Conservation (phyloP, 805 yeast species). For the Monosporozyma yasuniensis region DNA sequence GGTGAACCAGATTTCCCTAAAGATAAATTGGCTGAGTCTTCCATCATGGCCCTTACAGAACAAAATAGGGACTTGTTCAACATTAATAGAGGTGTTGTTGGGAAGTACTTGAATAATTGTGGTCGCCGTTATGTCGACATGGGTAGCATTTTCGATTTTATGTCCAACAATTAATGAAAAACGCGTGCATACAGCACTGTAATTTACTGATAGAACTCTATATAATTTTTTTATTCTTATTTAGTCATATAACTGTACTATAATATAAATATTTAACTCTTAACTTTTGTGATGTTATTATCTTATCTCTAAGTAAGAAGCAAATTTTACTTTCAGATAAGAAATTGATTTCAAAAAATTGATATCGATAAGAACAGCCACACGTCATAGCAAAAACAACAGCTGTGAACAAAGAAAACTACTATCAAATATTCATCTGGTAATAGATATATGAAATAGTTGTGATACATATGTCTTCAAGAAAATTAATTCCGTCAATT, state of each 20-base stretch:
- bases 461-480: neutral
- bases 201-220: neutral
- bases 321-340: neutral
- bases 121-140: slow-evolving; percentile 87
- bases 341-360: neutral
- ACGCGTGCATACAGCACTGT: no score
- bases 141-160: slow-evolving; percentile 65
- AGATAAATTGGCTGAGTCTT: slow-evolving; percentile 35
- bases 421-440: neutral
- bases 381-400: neutral
- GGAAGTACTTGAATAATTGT: slow-evolving; percentile 66
- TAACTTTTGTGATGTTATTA: neutral
- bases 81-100: slow-evolving; percentile 47
- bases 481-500: neutral
- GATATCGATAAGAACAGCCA: neutral
- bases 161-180: slow-evolving; percentile 23
- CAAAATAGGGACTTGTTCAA: slow-evolving; percentile 62
- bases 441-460: neutral
- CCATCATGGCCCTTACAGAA: slow-evolving; percentile 65
- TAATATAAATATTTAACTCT: neutral
- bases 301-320: neutral
- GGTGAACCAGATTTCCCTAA: slow-evolving; percentile 31
- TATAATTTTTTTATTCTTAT: neutral
- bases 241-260: neutral
- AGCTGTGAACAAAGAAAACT: neutral